Conservation (phyloP, 2,329 filamentous ascomycete species). For the Mariannaea elegans region DNA sequence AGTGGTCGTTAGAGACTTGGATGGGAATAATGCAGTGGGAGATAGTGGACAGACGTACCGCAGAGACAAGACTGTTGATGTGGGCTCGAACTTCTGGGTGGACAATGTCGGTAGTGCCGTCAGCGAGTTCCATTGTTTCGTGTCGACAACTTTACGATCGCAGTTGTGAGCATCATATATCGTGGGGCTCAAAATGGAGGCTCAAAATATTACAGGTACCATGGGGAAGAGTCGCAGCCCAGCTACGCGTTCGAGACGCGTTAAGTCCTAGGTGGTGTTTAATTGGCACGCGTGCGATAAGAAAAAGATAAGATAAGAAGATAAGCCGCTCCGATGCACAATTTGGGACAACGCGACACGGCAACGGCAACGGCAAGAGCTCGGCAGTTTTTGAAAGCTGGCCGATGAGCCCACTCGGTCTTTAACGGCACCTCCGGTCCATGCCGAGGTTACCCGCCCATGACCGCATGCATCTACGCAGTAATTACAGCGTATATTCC, state of each 20-base stretch:
- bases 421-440: slow-evolving; percentile 26
- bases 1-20: slow-evolving; percentile 25
- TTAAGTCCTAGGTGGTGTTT: slow-evolving; percentile 22
- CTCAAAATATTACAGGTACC: slow-evolving; percentile 13
- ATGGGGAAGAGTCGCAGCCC: slow-evolving; percentile 21
- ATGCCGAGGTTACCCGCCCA: slow-evolving; percentile 56
- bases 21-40: background rate
- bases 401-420: slow-evolving; percentile 22
- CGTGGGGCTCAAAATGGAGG: slow-evolving; percentile 29
- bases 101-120: slow-evolving; percentile 68
- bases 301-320: slow-evolving; percentile 6
- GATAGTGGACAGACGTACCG: slow-evolving; percentile 65
- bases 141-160: slow-evolving; percentile 24
- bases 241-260: slow-evolving; percentile 35
- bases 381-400: slow-evolving; percentile 26
- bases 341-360: background rate
- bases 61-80: slow-evolving; percentile 92
- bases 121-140: slow-evolving; percentile 62
- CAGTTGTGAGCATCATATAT: slow-evolving; percentile 24
- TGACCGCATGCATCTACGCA: slow-evolving; percentile 29
- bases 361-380: slow-evolving; percentile 2
- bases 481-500: slow-evolving; percentile 17
- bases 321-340: background rate
- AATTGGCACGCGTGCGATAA: slow-evolving; percentile 21
- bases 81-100: slow-evolving; percentile 94